Base-by-base conservation (phyloP, 371 early-diverging fungal species). In the Mortierella sp. region DNA sequence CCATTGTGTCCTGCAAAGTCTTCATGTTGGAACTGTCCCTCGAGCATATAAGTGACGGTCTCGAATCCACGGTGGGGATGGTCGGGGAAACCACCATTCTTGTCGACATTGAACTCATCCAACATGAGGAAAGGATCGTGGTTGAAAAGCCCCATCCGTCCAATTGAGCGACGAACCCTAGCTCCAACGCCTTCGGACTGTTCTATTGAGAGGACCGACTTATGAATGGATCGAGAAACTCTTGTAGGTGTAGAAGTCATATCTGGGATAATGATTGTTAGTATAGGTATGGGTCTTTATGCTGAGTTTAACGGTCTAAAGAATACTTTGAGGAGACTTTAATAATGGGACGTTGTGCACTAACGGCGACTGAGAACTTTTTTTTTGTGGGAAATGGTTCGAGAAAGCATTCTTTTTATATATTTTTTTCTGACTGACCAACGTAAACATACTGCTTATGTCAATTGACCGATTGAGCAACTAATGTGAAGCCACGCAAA, bases 41-140 rank as follows among this genome's bases (percentile, higher is more conserved):
- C 50, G n/a, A 50, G 50, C 50, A 50, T 50, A 50, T 50, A 50
- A 7, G 50, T 50, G n/a, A 50, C 50, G 5, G 50, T 50, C 50
- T 50, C 50, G n/a, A 50, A 58, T 58, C 58, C 58, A 28, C 58
- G 58, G 32, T 58, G 58, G 9, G 58, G 58, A 33, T 58, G 58
- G 16, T 58, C 58, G 19, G 58, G 58, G 58, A 58, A 59, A 11
- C 60, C 60, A 15, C 60, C 60, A 9, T 59, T 59, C 60, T 59
- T 33, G 21, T 59, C 60, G 41, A 59, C 60, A 22, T 59, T 59
- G 38, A 59, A 59, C 38, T 59, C 60, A 36, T 59, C 60, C 22
- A 59, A 11, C 60, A 59, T 59, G 10, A 59, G 60, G 60, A 59
- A 59, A 38, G 60, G 60, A 38, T 59, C 60, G n/a, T 59, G 60